Evolutionary conservation across 2,329 filamentous ascomycete species (phyloP).

Genomic region (Botrytis elliptica): DNA sequence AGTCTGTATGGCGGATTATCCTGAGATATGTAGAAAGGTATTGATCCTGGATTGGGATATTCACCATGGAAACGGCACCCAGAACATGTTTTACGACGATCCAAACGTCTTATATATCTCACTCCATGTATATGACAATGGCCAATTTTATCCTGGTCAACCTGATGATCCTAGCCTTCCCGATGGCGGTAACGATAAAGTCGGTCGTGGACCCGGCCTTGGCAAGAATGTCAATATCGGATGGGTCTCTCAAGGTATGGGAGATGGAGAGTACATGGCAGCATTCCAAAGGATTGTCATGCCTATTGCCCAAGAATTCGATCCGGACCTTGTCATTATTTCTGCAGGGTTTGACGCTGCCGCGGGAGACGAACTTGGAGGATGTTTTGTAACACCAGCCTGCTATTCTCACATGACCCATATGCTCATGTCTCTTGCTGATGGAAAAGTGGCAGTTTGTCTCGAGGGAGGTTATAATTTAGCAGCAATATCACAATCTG

Average conservation of each 20-base stretch:
- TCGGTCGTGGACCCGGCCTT: constrained; percentile 53
- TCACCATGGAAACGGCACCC: constrained; percentile 84
- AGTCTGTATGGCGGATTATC: constrained; percentile 79
- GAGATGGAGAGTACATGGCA: constrained; percentile 93
- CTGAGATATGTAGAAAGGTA: constrained; percentile 79
- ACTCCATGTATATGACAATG: constrained; percentile 82
- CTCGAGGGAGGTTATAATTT: constrained; percentile 97
- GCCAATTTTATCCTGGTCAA: constrained; percentile 77
- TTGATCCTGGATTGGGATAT: constrained; percentile 92
- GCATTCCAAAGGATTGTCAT: constrained; percentile 96
- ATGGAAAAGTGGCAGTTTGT: constrained; percentile 87
- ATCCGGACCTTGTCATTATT: constrained; percentile 91
- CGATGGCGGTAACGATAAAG: constrained; percentile 61
- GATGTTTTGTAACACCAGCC: constrained; percentile 84
- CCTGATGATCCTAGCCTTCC: constrained; percentile 60
- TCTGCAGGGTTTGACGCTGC: constrained; percentile 96
- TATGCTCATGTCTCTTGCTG: constrained; percentile 94
- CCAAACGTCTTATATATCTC: constrained; percentile 96
- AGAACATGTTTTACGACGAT: constrained; percentile 94
- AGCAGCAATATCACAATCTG: constrained; percentile 86
- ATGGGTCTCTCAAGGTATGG: constrained; percentile 75
- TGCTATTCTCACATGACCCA: constrained; percentile 99
- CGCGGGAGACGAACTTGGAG: constrained; percentile 86
- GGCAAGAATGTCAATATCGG: constrained; percentile 67
- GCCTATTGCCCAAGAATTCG: constrained; percentile 91